Base-by-base conservation (phyloP, 306 rosid genomes). In the Urtica urens region DNA sequence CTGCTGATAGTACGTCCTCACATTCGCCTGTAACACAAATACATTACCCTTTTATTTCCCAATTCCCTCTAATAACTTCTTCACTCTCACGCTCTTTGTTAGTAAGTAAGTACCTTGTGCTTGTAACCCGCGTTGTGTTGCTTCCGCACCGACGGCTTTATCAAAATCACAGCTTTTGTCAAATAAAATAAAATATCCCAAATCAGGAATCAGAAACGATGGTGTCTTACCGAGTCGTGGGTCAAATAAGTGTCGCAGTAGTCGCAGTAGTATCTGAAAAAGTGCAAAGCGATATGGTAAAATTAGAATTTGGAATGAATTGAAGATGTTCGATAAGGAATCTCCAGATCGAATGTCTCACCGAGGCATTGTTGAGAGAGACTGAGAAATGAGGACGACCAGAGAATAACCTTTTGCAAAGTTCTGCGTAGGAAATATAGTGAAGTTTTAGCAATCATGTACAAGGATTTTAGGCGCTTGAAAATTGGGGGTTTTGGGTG, bases 111-210 rank as follows among this genome's bases (percentile, higher is more conserved):
- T 62, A 83, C 96, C 96, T 90, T 90, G 58, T 90, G 97, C 25
- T 90, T 92, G 67, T 92, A 92, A 49, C 99, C 99, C 19, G 99
- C 90, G 64, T 92, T 92, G 55, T 92, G 99, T 66, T 92, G 99
- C 69, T 85, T 92, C 71, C 99, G 80, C 6, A 92, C 96, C 6
- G 99, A 92, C 47, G 99, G 96, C 99, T 92, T 82, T 60, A 64
- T 3, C 16, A 49, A 29, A 57, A 13, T n/a, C 57, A 19, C 11
- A 37, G 16, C 20, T 63, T 18, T 58, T 54, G 42, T 62, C 42
- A 56, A 23, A 43, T 17, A 13, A 3, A 34, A 2, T 7, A 24
- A 16, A 22, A 5, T 13, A 10, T 38, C 22, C 46, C 17, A 41
- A 41, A 41, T 3, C 13, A 22, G 23, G 15, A 33, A 10, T 23